Evolutionary conservation across 73 alveolate species (phyloP), one percentile per base, ranked within the genome.

Genomic region (Symbiodinium pilosum): DNA sequence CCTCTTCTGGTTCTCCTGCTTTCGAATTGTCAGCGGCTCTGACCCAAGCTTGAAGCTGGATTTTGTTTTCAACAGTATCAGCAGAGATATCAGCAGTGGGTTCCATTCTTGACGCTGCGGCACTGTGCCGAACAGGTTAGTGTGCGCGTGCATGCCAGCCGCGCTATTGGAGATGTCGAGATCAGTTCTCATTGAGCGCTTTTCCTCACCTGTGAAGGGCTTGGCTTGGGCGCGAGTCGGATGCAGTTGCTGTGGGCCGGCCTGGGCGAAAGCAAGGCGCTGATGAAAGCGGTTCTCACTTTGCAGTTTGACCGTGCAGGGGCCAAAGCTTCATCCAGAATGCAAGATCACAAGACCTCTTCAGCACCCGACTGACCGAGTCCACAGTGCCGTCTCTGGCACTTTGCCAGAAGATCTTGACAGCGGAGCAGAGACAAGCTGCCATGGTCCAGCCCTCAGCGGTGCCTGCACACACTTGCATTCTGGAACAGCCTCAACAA

Each of bases 121-220:
- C 28, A 16, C 73, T 16, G 71, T 54, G 73, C 73, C 20, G 73
- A 26, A 5, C 20, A 54, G 73, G 73, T 30, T 92, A 91, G 91
- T 92, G 9, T n/a, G 44, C 28, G 26, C 47, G 38, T 73, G 86
- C 42, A 75, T 92, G 98, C 98, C 98, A 3, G 30, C 52, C 2
- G 98, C 98, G 20, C 83, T 92, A 75, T 59, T 92, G 84, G 89
- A 92, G 92, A 68, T 92, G 89, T 71, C 98, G 4, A 81, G 98
- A 39, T 39, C 91, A 3, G 91, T 92, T 43, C 91, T 92, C 64
- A 83, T 83, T 18, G 64, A 75, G 95, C 95, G 71, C 20, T 54
- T 54, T 30, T 54, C 73, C 73, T 54, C 73, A 54, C 73, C 73
- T 24, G 73, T 30, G 73, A 16, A 26, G 32, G 73, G 28, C 73